Evolutionary conservation across 495 filamentous ascomycete genomes (phyloP).

Genomic region (Patellaria atrata): DNA sequence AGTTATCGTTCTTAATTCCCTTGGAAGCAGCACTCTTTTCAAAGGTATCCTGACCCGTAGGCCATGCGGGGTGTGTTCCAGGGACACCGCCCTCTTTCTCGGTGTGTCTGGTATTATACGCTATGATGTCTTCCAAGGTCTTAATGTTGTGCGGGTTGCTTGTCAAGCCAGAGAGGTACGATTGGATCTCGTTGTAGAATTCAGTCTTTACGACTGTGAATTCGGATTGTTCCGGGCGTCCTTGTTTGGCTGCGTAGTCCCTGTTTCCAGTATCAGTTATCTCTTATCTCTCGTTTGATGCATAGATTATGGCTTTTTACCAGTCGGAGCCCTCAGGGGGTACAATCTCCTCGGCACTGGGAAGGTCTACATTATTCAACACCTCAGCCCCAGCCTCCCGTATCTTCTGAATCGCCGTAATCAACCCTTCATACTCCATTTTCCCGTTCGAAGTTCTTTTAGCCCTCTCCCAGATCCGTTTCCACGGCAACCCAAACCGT

Average conservation of each 20-base stretch:
- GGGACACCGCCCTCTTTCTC: slow-evolving; percentile 58
- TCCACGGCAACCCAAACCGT: slow-evolving; percentile 56
- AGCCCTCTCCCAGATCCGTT: slow-evolving; percentile 52
- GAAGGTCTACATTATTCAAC: slow-evolving; percentile 56
- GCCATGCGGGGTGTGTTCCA: slow-evolving; percentile 47
- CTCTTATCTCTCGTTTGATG: too few species aligned
- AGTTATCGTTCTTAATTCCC: slow-evolving; percentile 49
- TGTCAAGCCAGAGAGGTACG: slow-evolving; percentile 48
- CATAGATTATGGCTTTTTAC: too few species aligned
- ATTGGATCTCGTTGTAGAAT: slow-evolving; percentile 59
- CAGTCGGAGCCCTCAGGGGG: slow-evolving; percentile 54
- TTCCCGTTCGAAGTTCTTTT: too few species aligned
- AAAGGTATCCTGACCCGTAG: slow-evolving; percentile 56
- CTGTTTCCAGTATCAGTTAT: too few species aligned
- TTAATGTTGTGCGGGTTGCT: slow-evolving; percentile 52
- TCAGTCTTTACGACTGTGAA: slow-evolving; percentile 60
- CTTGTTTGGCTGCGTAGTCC: slow-evolving; percentile 48
- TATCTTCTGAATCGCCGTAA: slow-evolving; percentile 40
- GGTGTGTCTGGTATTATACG: slow-evolving; percentile 49
- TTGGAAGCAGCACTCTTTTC: slow-evolving; percentile 43
- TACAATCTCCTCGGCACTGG: slow-evolving; percentile 44
- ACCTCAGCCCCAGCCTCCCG: slow-evolving; percentile 48
- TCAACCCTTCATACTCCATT: slow-evolving; percentile 41
- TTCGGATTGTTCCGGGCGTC: slow-evolving; percentile 53
- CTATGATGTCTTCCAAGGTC: slow-evolving; percentile 49